Evolutionary conservation across 2,329 filamentous ascomycete genomes (phyloP).

Genomic region (Neonectria hederae): DNA sequence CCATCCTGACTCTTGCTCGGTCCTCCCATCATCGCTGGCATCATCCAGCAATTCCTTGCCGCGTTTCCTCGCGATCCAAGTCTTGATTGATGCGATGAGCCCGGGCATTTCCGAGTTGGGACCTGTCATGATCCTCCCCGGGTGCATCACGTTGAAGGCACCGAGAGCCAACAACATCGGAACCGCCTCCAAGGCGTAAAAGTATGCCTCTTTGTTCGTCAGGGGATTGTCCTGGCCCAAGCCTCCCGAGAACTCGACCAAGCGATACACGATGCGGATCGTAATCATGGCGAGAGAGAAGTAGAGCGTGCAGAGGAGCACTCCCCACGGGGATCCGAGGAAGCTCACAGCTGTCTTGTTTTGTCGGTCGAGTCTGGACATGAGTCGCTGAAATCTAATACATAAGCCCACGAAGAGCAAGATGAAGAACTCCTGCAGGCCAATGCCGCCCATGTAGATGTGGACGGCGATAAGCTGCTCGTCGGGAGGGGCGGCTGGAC

Average conservation of each 20-base stretch:
- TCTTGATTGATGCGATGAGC: constrained; percentile 19
- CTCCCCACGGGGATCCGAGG: constrained; percentile 21
- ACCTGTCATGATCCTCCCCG: constrained; percentile 44
- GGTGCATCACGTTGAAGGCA: constrained; percentile 54
- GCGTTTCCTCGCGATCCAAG: neutral
- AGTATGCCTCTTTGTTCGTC: constrained; percentile 53
- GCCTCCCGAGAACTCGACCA: constrained; percentile 60
- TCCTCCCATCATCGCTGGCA: constrained; percentile 26
- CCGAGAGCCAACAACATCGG: constrained; percentile 56
- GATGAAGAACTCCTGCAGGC: constrained; percentile 61
- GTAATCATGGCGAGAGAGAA: constrained; percentile 49
- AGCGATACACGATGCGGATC: constrained; percentile 63
- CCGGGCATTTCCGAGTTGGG: constrained; percentile 35
- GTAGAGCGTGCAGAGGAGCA: constrained; percentile 45
- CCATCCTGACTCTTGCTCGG: constrained; percentile 19
- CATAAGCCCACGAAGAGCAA: constrained; percentile 54
- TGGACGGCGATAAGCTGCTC: constrained; percentile 48
- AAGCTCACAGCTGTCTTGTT: neutral
- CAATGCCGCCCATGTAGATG: constrained; percentile 64
- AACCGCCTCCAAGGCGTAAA: constrained; percentile 56
- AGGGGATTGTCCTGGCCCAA: constrained; percentile 38
- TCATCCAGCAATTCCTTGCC: constrained; percentile 28
- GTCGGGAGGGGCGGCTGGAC: constrained; percentile 37
- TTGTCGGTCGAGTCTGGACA: constrained; percentile 3
- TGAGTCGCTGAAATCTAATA: constrained; percentile 30